Evolutionary conservation across 139 green algal genomes (phyloP).

Genomic region (Marvania coccoides): DNA sequence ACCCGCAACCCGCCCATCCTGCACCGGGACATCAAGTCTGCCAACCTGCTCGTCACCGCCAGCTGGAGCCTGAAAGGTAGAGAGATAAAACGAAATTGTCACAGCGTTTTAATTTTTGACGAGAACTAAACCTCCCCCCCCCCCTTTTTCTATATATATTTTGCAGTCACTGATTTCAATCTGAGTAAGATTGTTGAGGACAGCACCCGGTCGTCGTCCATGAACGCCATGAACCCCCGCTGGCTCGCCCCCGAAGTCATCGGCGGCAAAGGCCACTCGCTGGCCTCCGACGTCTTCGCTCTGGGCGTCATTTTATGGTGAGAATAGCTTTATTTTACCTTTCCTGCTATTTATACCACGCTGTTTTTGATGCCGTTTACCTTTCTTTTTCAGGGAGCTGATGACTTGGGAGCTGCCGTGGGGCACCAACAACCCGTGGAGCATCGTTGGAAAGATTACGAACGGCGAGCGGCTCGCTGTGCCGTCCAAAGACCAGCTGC

Average conservation of each 20-base stretch:
- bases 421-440: background rate
- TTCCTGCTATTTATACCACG: no score
- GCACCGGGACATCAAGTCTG: constrained; percentile 43
- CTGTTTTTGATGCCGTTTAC: no score
- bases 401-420: background rate
- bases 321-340: no score
- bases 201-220: constrained; percentile 13
- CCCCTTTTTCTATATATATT: background rate
- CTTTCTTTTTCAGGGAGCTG: no score
- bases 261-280: constrained; percentile 34
- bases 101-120: no score
- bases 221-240: constrained; percentile 37
- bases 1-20: constrained; percentile 39
- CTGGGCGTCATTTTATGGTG: constrained; percentile 44
- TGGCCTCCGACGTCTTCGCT: constrained; percentile 40
- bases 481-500: background rate
- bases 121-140: background rate
- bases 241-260: constrained; percentile 54
- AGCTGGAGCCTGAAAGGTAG: constrained; percentile 37
- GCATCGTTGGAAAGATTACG: background rate
- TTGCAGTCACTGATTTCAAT: constrained; percentile 40
- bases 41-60: constrained; percentile 27
- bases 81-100: no score
- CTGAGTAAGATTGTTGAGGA: constrained; percentile 34
- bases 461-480: background rate